These are phyloP conservation scores for Kazachstania psychrophila DNA, from an alignment of 805 yeast species.

Conservation along the genomic window DNA sequence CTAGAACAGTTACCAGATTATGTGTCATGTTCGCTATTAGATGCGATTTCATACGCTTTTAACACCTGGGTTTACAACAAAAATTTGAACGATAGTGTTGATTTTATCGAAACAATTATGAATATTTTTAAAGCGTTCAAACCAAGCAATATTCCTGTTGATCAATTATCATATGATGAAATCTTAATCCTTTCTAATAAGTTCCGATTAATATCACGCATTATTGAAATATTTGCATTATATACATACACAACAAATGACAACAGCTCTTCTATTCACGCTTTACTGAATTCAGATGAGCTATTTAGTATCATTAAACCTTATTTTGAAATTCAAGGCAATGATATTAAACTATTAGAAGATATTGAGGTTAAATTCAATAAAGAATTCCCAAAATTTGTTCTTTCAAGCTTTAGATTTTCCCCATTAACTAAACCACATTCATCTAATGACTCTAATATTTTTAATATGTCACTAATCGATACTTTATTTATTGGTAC, in stretches of 20 bases:
- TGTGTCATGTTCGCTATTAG: constrained; percentile 58
- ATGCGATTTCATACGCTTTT: constrained; percentile 63
- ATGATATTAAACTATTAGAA: constrained; percentile 39
- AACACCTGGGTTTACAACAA: constrained; percentile 68
- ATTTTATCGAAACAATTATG: constrained; percentile 29
- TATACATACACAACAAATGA: constrained; percentile 50
- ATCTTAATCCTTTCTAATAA: constrained; percentile 40
- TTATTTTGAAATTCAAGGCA: constrained; percentile 38
- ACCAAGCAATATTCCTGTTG: constrained; percentile 5
- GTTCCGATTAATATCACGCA: constrained; percentile 51
- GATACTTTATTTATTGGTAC: constrained; percentile 45
- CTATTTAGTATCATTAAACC: constrained; percentile 30
- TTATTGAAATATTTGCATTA: constrained; percentile 68
- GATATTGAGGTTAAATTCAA: constrained; percentile 39
- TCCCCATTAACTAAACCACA: constrained; percentile 38
- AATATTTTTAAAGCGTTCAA: constrained; percentile 32
- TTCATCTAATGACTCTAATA: constrained; percentile 42
- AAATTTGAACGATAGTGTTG: constrained; percentile 40
- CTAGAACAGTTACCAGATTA: constrained; percentile 49
- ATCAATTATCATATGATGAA: constrained; percentile 9
- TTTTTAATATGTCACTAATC: constrained; percentile 54
- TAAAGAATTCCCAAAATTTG: constrained; percentile 37
- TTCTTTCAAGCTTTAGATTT: constrained; percentile 43
- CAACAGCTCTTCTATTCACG: constrained; percentile 36
- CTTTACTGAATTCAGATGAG: constrained; percentile 32